phyloP scores from a whole-genome alignment of 176 grass and related monocot genomes.

The Hsuehochloa calcarea region DNA sequence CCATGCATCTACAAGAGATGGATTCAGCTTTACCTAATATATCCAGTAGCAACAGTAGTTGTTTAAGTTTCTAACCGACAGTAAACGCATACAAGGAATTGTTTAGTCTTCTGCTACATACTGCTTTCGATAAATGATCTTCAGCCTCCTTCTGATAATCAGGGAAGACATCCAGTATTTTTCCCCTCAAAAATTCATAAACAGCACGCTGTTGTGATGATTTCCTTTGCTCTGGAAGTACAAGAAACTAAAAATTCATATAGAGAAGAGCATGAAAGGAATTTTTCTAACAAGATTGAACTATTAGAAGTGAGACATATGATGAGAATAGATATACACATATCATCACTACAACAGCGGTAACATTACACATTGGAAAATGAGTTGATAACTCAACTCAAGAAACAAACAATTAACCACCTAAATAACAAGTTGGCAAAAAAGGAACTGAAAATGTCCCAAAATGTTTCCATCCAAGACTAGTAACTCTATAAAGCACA shows the following conservation, averaged over 20 bases:
- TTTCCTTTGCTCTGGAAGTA: constrained; percentile 69
- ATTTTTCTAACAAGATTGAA: background rate
- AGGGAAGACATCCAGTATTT: constrained; percentile 81
- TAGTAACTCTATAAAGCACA: constrained; percentile 1
- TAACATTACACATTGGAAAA: background rate
- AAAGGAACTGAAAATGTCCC: background rate
- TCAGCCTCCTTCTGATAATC: constrained; percentile 94
- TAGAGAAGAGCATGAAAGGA: background rate
- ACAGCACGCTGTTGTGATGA: constrained; percentile 66
- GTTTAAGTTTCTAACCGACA: constrained; percentile 16
- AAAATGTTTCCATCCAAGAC: background rate
- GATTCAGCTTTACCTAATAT: constrained; percentile 95
- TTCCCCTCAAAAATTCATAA: constrained; percentile 89
- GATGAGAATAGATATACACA: background rate
- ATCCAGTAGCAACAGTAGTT: constrained; percentile 36
- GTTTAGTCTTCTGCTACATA: constrained; percentile 46
- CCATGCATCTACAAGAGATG: constrained; percentile 93
- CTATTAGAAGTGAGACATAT: background rate
- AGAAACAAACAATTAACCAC: background rate
- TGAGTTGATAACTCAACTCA: background rate
- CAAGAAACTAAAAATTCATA: constrained; percentile 22
- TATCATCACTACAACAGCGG: background rate
- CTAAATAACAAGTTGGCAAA: background rate
- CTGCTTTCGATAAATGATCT: constrained; percentile 98
- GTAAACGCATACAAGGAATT: constrained; percentile 26